Evolutionary conservation across 1,284 basidiomycete genomes (phyloP).

Genomic region (Agroathelia rolfsii): DNA sequence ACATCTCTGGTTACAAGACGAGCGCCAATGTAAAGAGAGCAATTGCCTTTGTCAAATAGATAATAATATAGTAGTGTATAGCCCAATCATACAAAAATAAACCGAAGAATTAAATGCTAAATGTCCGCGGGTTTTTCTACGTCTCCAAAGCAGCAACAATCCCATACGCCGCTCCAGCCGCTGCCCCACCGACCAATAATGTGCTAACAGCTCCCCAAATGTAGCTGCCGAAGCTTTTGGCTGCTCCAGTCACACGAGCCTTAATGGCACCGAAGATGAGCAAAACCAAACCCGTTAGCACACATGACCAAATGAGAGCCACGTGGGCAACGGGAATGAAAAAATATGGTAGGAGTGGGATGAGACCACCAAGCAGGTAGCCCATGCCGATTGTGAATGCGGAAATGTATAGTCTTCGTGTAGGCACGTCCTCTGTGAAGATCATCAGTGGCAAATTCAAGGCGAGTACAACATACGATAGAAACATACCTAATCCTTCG

Average conservation of each 20-base stretch:
- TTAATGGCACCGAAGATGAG: slow-evolving; percentile 87
- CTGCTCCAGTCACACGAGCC: slow-evolving; percentile 79
- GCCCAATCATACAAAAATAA: too few species aligned
- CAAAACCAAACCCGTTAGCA: slow-evolving; percentile 78
- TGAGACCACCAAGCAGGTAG: slow-evolving; percentile 78
- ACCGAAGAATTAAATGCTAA: slow-evolving; percentile 1
- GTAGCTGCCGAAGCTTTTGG: slow-evolving; percentile 44
- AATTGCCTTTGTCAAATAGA: too few species aligned
- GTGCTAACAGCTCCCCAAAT: slow-evolving; percentile 85
- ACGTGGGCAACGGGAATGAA: slow-evolving; percentile 59
- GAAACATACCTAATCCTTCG: slow-evolving; percentile 67
- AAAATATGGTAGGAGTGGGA: slow-evolving; percentile 89
- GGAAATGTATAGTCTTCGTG: slow-evolving; percentile 61
- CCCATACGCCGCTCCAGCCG: slow-evolving; percentile 82
- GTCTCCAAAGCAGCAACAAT: slow-evolving; percentile 73
- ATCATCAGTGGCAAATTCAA: slow-evolving; percentile 1
- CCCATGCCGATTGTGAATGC: slow-evolving; percentile 90
- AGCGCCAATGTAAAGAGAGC: too few species aligned
- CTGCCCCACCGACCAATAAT: slow-evolving; percentile 82
- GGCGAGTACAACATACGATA: slow-evolving; percentile 4
- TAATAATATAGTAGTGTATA: too few species aligned
- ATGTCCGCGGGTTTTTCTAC: slow-evolving; percentile 12
- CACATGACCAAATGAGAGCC: slow-evolving; percentile 63
- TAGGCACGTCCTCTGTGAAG: slow-evolving; percentile 69
- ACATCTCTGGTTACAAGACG: too few species aligned